Evolutionary conservation across 192 early-diverging fungal species (phyloP), one percentile per base, ranked within the genome.

Genomic region (Backusella liffmaniae): DNA sequence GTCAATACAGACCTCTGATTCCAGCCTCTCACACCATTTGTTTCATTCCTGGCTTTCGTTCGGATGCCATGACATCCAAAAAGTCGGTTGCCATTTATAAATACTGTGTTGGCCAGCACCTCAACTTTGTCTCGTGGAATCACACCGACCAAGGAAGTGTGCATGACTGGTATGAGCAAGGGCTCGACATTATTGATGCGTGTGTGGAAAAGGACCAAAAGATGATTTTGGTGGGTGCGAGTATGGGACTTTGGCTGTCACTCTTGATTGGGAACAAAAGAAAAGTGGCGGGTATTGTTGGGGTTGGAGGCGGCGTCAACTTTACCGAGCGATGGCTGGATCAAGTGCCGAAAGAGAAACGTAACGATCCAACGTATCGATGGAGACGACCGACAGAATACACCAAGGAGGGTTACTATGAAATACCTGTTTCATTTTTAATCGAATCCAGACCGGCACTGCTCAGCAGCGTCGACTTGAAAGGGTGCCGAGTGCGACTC

Each of bases 31-130:
- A 62, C 8, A 81, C 80, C 5, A 16, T 81, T 12, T 81, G 80
- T 32, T 84, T 78, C 62, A 82, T 84, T 66, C 82, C 82, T 21
- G 82, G 82, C 3, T 83, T 79, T 37, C 65, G 70, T 0, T 83
- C 82, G 0, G 10, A 62, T 1, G 76, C 66, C 16, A 29, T 79
- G 7, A 62, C 10, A 21, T 83, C 82, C 12, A 70, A 49, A 18
- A 83, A 83, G 44, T 72, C 74, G 15, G 23, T 70, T 15, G 32
- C n/a, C 13, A 30, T 83, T 12, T 70, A 79, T 26, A 10, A 70
- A 3, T 56, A 51, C 7, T 32, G 69, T 18, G 5, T 30, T 18
- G 7, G 3, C 13, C 67, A 74, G 13, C 29, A 39, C 12, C 26
- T 46, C 18, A 49, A 74, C 0, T 83, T 74, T 49, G 56, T 83